Percentiles rank a stretch among this genome's conserved stretches.
phyloP scores from a whole-genome alignment of 176 grass and related monocot genomes.

The Otatea glauca region DNA sequence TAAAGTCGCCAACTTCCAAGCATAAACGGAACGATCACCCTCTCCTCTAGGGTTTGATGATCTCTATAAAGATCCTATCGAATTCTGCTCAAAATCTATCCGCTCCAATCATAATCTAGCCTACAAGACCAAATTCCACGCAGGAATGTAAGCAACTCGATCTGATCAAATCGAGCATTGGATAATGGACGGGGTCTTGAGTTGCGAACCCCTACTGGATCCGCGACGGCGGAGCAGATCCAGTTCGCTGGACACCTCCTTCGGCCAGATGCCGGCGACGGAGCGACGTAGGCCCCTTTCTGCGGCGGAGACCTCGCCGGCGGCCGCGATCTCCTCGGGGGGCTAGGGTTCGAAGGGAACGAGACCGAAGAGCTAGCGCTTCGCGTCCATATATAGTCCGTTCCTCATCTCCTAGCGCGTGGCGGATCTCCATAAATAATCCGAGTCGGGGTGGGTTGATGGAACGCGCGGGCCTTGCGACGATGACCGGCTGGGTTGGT shows the following conservation, averaged over 20 bases:
- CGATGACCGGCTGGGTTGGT: neutral
- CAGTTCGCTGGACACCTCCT: neutral
- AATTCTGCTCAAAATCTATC: neutral
- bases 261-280: neutral
- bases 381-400: no score
- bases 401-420: neutral
- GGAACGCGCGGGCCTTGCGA: neutral
- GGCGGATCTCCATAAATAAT: no score
- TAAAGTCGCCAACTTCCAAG: neutral
- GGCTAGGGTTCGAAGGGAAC: conserved; percentile 2
- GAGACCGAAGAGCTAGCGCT: neutral
- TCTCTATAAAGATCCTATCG: neutral
- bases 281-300: neutral
- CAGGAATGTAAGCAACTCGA: neutral
- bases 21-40: neutral
- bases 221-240: neutral
- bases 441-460: neutral
- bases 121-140: neutral
- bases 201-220: conserved; percentile 21
- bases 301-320: neutral
- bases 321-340: neutral
- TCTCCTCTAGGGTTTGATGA: neutral
- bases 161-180: conserved; percentile 1
- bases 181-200: neutral
- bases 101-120: neutral